A percentile compares a stretch with the other conserved stretches of the same genome.
Evolutionary conservation across 306 rosid species (phyloP).

Genomic region (Vigna nakashimae): DNA sequence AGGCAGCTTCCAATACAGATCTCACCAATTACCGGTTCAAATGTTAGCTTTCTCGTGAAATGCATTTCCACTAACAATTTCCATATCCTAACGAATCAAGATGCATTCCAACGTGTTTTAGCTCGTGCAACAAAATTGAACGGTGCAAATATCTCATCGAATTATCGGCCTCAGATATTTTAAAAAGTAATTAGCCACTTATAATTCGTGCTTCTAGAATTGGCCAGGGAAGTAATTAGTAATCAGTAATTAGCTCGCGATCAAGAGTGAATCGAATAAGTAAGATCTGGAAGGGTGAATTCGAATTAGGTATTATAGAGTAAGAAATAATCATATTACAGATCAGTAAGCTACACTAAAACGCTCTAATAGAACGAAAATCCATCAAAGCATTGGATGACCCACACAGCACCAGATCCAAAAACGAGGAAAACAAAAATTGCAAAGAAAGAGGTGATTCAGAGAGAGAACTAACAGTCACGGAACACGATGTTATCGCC

Average conservation of each 20-base stretch:
- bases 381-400: slow-evolving; percentile 40
- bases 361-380: background rate
- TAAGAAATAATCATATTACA: background rate
- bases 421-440: slow-evolving; percentile 6
- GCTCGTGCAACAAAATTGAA: slow-evolving; percentile 31
- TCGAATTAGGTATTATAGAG: slow-evolving; percentile 35
- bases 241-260: slow-evolving; percentile 6
- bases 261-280: slow-evolving; percentile 22
- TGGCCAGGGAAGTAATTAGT: background rate
- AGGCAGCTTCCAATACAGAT: slow-evolving; percentile 21
- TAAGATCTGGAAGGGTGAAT: slow-evolving; percentile 42
- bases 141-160: background rate
- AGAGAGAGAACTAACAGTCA: slow-evolving; percentile 52
- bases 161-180: background rate
- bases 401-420: slow-evolving; percentile 44
- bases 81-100: background rate
- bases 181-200: background rate
- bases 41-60: slow-evolving; percentile 18
- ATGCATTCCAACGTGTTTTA: slow-evolving; percentile 1
- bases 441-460: slow-evolving; percentile 1
- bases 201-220: background rate
- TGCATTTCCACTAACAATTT: slow-evolving; percentile 6
- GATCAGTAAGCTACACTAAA: slow-evolving; percentile 32
- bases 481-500: slow-evolving; percentile 63
- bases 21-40: slow-evolving; percentile 11